Evolutionary conservation across 176 grass and related monocot genomes (phyloP), one percentile per base, ranked within the genome.

Genomic region (Ampelocalamus luodianensis): DNA sequence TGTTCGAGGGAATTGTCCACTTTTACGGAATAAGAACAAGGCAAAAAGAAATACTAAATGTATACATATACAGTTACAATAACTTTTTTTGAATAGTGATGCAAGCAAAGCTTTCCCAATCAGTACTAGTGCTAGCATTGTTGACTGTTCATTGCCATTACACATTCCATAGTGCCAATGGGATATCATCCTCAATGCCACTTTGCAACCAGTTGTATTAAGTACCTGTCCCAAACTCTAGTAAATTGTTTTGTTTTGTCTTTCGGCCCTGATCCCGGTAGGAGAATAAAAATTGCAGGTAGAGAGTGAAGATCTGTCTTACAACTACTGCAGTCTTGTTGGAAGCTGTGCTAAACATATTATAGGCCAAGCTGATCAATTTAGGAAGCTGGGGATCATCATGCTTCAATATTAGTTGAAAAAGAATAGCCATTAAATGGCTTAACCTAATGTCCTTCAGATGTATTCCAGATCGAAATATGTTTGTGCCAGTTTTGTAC

Each of bases 381-480:
- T 62, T 64, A 49, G 48, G 69, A 74, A 73, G 37, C 14, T 6
- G 1, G 44, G 74, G 26, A n/a, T 72, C 36, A 51, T 73, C 23
- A 34, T 79, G 14, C 45, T 76, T 80, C 45, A 44, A 27, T 82
- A 54, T 77, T 76, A 61, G 24, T 84, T 74, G 50, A 74, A 66
- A 84, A 80, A 10, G 36, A 51, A 71, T 78, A 65, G 12, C 37
- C 5, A n/a, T 83, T 71, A 72, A 68, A 69, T 49, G 71, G 13
- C 32, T 63, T 73, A 53, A 83, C 23, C 58, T 60, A 45, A 74
- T 78, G 64, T 36, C 37, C 79, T 34, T 2, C 8, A 20, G 29
- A 51, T 71, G 40, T 62, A 72, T 60, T 78, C 26, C 26, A 58
- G 20, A 44, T 59, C 12, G 58, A 81, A 75, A 67, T 59, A 68